Conservation (phyloP, 495 filamentous ascomycete genomes). For the Polyplosphaeria fusca region DNA sequence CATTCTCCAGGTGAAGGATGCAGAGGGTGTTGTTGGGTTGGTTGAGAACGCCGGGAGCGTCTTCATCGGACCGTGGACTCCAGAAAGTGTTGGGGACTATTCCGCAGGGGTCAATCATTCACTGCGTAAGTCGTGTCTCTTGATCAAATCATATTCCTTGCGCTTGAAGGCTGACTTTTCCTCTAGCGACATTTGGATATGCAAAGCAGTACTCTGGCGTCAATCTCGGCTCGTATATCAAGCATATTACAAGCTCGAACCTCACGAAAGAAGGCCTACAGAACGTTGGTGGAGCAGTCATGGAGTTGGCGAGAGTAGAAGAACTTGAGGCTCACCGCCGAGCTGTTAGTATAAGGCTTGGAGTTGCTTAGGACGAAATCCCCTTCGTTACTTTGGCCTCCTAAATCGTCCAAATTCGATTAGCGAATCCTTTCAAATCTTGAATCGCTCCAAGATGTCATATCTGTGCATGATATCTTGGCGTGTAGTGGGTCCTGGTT, state of each 20-base stretch:
- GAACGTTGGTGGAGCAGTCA: slow-evolving; percentile 82
- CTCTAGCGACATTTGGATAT: slow-evolving; percentile 87
- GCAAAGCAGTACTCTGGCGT: slow-evolving; percentile 98
- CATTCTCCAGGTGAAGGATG: slow-evolving; percentile 80
- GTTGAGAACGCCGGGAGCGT: slow-evolving; percentile 96
- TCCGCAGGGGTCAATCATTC: slow-evolving; percentile 97
- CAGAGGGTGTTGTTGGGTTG: slow-evolving; percentile 65
- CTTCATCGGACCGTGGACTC: slow-evolving; percentile 93
- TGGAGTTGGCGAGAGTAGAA: slow-evolving; percentile 90
- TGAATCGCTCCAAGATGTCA: too few relatives aligned
- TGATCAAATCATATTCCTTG: neutral
- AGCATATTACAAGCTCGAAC: slow-evolving; percentile 92
- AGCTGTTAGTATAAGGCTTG: slow-evolving; percentile 83
- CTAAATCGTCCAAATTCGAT: too few relatives aligned
- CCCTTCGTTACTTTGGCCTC: too few relatives aligned
- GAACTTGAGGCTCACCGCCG: slow-evolving; percentile 91
- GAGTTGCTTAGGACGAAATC: too few relatives aligned
- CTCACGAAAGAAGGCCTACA: slow-evolving; percentile 78
- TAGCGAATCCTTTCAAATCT: too few relatives aligned
- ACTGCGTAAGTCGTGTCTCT: slow-evolving; percentile 65
- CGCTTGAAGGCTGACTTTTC: too few relatives aligned
- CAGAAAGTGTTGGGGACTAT: slow-evolving; percentile 96
- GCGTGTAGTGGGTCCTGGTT: too few relatives aligned
- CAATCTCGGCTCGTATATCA: slow-evolving; percentile 90
- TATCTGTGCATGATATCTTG: too few relatives aligned